Percentiles rank a stretch among this genome's conserved stretches.
phyloP scores from a whole-genome alignment of 2,329 filamentous ascomycete genomes.

The Ophiostoma angusticollis region DNA sequence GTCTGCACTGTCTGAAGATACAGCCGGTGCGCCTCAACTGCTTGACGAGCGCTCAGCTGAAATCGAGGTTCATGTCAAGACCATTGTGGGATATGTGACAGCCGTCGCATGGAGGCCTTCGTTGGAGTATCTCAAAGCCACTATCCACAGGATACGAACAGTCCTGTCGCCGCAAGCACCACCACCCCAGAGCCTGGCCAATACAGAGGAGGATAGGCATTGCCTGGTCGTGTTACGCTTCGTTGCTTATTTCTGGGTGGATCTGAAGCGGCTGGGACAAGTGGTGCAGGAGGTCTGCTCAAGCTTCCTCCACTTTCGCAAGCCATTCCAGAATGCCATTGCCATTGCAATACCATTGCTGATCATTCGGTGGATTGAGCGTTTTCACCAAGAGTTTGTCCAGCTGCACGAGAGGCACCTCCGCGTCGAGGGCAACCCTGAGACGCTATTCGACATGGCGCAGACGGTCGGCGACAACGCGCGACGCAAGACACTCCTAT shows the following conservation, averaged over 20 bases:
- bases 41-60: conserved; percentile 27
- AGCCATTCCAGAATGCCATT: conserved; percentile 49
- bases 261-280: conserved; percentile 45
- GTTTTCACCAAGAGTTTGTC: conserved; percentile 52
- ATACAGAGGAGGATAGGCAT: conserved; percentile 37
- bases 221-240: conserved; percentile 44
- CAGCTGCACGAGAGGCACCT: conserved; percentile 46
- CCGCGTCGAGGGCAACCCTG: conserved; percentile 50
- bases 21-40: conserved; percentile 21
- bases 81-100: conserved; percentile 49
- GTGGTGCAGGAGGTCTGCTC: conserved; percentile 55
- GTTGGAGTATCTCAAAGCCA: conserved; percentile 44
- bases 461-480: conserved; percentile 47
- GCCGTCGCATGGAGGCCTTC: conserved; percentile 50
- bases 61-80: conserved; percentile 42
- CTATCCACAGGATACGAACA: conserved; percentile 38
- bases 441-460: conserved; percentile 58
- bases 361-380: conserved; percentile 53
- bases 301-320: conserved; percentile 53
- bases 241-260: conserved; percentile 52
- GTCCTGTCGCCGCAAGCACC: conserved; percentile 27
- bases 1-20: conserved; percentile 22
- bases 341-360: conserved; percentile 49
- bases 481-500: conserved; percentile 41
- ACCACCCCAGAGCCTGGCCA: conserved; percentile 23